Conservation (phyloP, 148 eudicot species). For the Persicaria tinctoria region DNA sequence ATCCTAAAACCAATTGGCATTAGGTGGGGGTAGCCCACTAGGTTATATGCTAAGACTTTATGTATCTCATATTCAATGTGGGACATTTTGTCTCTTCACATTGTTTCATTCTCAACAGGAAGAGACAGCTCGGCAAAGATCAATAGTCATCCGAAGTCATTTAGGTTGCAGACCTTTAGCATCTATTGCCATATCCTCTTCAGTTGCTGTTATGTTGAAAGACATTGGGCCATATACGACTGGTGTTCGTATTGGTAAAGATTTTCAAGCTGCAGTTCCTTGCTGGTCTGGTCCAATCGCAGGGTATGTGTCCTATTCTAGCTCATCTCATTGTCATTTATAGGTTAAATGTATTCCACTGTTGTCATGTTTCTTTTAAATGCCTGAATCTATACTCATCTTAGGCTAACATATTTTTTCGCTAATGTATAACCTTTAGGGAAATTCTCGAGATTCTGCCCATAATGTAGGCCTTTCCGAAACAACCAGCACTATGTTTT, state of each 20-base stretch:
- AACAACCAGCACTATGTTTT: background rate
- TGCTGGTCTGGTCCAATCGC: conserved; percentile 62
- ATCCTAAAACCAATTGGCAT: no score
- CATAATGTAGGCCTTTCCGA: background rate
- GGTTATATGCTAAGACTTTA: no score
- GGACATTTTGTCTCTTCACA: no score
- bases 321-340: background rate
- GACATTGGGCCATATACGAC: conserved; percentile 43
- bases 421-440: background rate
- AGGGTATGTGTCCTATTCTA: conserved; percentile 39
- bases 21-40: no score
- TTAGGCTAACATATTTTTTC: background rate
- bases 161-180: conserved; percentile 24
- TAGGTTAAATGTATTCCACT: background rate
- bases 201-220: conserved; percentile 49
- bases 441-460: background rate
- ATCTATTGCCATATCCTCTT: conserved; percentile 35
- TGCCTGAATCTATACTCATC: background rate
- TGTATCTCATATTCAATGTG: no score
- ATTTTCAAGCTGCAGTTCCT: conserved; percentile 83
- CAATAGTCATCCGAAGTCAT: conserved; percentile 32
- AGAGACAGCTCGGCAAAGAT: conserved; percentile 31
- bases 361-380: conserved; percentile 1
- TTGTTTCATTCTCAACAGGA: no score
- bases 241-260: conserved; percentile 68